phyloP scores from a whole-genome alignment of 2,329 filamentous ascomycete genomes.

The Beauveria pseudobassiana region DNA sequence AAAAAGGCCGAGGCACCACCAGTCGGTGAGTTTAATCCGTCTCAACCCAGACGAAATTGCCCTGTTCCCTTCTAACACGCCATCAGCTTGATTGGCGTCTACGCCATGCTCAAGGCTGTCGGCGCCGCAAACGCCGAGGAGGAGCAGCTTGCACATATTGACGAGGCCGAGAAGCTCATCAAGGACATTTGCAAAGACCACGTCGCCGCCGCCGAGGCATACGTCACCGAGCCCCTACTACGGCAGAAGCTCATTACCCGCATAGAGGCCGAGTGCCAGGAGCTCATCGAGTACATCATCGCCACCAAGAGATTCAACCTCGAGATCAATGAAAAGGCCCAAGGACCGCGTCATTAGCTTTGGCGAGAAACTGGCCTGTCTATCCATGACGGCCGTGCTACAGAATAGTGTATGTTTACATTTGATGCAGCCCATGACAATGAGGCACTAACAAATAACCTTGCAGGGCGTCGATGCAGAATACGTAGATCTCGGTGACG shows the following conservation, averaged over 20 bases:
- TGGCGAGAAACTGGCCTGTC: conserved; percentile 91
- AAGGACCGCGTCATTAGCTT: conserved; percentile 89
- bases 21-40: conserved; percentile 62
- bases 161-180: conserved; percentile 67
- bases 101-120: conserved; percentile 47
- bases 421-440: too few species aligned
- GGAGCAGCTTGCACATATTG: conserved; percentile 45
- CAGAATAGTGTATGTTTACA: conserved; percentile 53
- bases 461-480: conserved; percentile 67
- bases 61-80: background rate
- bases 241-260: conserved; percentile 52
- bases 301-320: conserved; percentile 59
- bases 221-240: conserved; percentile 50
- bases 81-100: conserved; percentile 50
- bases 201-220: conserved; percentile 58
- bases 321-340: conserved; percentile 72
- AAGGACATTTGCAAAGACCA: conserved; percentile 79
- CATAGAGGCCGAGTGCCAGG: conserved; percentile 72
- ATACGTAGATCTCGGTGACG: conserved; percentile 82
- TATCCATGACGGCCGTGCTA: conserved; percentile 79
- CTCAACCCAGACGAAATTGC: background rate
- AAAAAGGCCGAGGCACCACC: conserved; percentile 91
- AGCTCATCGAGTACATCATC: conserved; percentile 65
- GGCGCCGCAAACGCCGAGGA: conserved; percentile 45
- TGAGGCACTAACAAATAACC: conserved; percentile 19